Evolutionary conservation across 331 rosid genomes (phyloP), one percentile per base, ranked within the genome.

Genomic region (Quercus lobata): DNA sequence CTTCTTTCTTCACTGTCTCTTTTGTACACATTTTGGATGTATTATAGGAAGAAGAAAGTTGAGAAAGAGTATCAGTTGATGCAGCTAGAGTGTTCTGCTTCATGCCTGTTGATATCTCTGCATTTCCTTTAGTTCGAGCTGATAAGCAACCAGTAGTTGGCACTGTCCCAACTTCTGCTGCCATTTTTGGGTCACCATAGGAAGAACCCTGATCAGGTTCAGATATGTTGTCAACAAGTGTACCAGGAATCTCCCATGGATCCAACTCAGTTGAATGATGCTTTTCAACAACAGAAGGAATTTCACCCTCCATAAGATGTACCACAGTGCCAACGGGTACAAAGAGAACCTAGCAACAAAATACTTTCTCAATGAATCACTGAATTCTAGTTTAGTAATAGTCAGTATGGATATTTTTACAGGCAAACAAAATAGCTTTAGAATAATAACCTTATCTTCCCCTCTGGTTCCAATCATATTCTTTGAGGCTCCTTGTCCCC

Each of bases 201-300:
- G 41, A 58, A 73, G 83, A 82, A 16, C 57, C 62, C 73, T 79
- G 68, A 35, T 29, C 58, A 21, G 76, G 58, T 75, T 69, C 81
- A 46, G 89, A 78, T 80, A 57, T 68, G 73, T 85, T 85, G 73
- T 83, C 82, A 44, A 84, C 88, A 73, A 93, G 96, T 75, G 83
- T 76, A 80, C 96, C 98, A 3, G 97, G 96, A 84, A 87, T 88
- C 79, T 95, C 94, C 98, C 94, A 93, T n/a, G 98, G 99, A 85
- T 95, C 96, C 81, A 84, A 79, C 81, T 89, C 91, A 2, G 83
- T 54, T 4, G 90, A 78, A 81, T 88, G 75, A 46, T 75, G 83
- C 19, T 69, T 78, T 75, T 86, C 81, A 15, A 87, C 84, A 24
- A 61, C 55, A 29, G 76, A 84, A 71, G 96, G 91, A 75, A 87